Conservation (phyloP, 2,329 filamentous ascomycete genomes). For the Cladophialophora carrionii region DNA sequence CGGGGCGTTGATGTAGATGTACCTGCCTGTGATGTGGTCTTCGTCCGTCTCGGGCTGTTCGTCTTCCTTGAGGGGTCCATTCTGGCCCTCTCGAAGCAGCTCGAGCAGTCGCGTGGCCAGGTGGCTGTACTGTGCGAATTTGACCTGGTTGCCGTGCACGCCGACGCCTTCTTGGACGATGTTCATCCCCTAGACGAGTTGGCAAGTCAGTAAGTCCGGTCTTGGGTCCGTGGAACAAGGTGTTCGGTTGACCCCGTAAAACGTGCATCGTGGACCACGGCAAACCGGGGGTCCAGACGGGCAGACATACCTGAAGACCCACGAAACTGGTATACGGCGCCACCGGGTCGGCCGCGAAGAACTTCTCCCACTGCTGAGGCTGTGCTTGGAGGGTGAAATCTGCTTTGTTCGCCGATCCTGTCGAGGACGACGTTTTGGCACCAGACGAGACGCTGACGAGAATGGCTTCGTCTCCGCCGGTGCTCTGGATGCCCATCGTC, state of each 20-base stretch:
- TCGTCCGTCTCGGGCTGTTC: conserved; percentile 45
- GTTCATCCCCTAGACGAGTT: conserved; percentile 45
- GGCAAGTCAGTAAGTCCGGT: not conserved
- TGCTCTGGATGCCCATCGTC: conserved; percentile 32
- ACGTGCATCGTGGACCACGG: not conserved
- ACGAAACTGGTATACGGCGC: conserved; percentile 36
- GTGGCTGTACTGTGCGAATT: conserved; percentile 53
- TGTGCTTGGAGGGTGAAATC: conserved; percentile 33
- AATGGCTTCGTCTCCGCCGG: conserved; percentile 32
- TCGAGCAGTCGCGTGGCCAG: conserved; percentile 54
- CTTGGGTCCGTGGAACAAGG: not conserved
- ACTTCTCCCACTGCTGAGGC: conserved; percentile 36
- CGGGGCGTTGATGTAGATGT: conserved; percentile 52
- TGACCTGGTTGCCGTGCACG: conserved; percentile 52
- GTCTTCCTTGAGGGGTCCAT: conserved; percentile 50
- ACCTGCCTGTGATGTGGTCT: conserved; percentile 54
- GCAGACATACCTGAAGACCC: conserved; percentile 28
- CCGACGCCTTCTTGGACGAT: conserved; percentile 54
- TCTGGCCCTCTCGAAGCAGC: conserved; percentile 53
- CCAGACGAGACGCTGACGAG: conserved; percentile 29
- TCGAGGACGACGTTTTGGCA: conserved; percentile 29
- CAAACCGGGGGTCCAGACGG: not conserved
- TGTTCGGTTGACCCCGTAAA: not conserved
- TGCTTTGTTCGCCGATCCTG: conserved; percentile 28
- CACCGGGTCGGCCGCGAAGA: conserved; percentile 34